Conservation (phyloP, 345 rosid genomes). For the Moringa oleifera region DNA sequence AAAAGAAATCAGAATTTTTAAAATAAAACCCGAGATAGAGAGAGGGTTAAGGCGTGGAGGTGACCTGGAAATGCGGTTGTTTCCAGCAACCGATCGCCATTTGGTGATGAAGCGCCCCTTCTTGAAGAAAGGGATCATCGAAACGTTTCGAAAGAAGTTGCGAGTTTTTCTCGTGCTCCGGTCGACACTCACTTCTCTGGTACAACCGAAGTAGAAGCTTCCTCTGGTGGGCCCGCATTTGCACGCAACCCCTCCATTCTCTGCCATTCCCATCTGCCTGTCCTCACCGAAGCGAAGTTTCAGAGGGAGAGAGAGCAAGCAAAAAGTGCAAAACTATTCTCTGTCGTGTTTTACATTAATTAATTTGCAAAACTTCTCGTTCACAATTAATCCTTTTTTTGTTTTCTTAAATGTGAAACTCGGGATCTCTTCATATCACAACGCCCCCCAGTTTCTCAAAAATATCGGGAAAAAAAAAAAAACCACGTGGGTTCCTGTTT, state of each 20-base stretch:
- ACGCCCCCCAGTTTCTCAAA: no score
- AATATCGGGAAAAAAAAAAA: no score
- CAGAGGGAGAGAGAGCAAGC: not conserved
- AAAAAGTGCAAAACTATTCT: no score
- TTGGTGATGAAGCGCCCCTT: slow-evolving; percentile 30
- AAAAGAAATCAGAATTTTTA: not conserved
- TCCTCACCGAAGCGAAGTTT: not conserved
- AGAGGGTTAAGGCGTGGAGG: not conserved
- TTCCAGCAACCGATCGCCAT: slow-evolving; percentile 32
- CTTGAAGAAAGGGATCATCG: slow-evolving; percentile 36
- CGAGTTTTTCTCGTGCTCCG: slow-evolving; percentile 28
- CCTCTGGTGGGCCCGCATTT: slow-evolving; percentile 33
- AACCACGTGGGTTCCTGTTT: no score
- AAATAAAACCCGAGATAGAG: not conserved
- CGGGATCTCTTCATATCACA: no score
- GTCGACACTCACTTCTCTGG: slow-evolving; percentile 27
- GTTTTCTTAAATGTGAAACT: not conserved
- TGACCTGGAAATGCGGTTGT: slow-evolving; percentile 48
- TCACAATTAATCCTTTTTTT: not conserved
- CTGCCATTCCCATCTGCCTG: slow-evolving; percentile 34
- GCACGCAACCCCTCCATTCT: slow-evolving; percentile 34
- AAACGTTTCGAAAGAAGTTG: slow-evolving; percentile 38
- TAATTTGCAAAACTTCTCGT: not conserved
- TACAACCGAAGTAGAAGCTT: slow-evolving; percentile 23
- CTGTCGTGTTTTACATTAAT: no score